These are phyloP conservation scores for Pleurotus djamor DNA, from an alignment of 768 basidiomycete species.

Conservation along the genomic window DNA sequence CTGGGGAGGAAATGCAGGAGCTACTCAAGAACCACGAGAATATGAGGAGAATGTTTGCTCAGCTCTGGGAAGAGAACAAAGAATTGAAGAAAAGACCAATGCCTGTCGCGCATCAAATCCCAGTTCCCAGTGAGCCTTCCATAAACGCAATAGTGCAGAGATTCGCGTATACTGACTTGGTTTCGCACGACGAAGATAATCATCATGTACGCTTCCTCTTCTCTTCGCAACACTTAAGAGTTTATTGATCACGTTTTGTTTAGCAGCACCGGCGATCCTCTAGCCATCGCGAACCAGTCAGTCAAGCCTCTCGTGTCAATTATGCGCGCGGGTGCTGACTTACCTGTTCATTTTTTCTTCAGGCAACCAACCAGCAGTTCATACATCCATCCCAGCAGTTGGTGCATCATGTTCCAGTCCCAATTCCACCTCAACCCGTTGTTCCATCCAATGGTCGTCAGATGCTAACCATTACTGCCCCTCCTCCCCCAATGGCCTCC, in stretches of 20 bases:
- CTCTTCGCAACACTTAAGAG: neutral
- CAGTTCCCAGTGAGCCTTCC: neutral
- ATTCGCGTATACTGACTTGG: neutral
- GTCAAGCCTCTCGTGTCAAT: too few relatives aligned
- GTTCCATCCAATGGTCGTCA: neutral
- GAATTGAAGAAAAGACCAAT: neutral
- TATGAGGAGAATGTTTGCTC: neutral
- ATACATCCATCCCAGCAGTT: too few relatives aligned
- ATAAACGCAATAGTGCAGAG: too few relatives aligned
- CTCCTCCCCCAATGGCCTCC: neutral
- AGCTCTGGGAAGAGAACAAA: neutral
- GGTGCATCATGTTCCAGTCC: too few relatives aligned
- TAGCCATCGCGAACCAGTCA: neutral
- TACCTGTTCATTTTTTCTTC: too few relatives aligned
- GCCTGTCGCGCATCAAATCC: neutral
- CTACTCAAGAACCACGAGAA: neutral
- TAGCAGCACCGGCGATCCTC: neutral
- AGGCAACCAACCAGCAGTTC: too few relatives aligned
- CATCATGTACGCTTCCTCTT: neutral
- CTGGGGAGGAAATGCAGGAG: neutral
- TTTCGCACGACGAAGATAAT: neutral
- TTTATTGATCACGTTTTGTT: neutral
- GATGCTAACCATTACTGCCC: too few relatives aligned
- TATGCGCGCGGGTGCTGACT: too few relatives aligned
- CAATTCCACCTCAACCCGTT: too few relatives aligned